Conservation (phyloP, 495 filamentous ascomycete genomes). For the Astrothelium subdiscretum region DNA sequence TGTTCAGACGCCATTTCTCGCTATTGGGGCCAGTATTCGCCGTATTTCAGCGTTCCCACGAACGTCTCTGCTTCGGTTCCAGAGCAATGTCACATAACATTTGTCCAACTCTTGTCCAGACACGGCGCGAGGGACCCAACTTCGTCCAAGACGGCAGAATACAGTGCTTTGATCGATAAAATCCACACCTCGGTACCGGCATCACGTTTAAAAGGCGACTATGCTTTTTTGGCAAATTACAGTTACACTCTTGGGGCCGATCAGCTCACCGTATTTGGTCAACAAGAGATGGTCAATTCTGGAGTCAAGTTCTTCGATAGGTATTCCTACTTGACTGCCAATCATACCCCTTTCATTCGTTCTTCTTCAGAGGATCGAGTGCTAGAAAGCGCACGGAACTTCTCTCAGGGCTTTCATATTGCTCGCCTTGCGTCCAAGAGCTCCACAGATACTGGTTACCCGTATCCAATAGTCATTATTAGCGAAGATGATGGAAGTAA, state of each 20-base stretch:
- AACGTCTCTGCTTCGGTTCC: conserved; percentile 47
- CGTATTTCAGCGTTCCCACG: conserved; percentile 63
- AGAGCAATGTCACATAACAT: conserved; percentile 54
- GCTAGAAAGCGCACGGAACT: conserved; percentile 59
- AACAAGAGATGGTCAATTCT: conserved; percentile 62
- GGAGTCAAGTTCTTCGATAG: conserved; percentile 61
- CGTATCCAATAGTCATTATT: conserved; percentile 51
- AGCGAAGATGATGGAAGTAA: conserved; percentile 51
- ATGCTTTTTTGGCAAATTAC: conserved; percentile 55
- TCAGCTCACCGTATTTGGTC: conserved; percentile 59
- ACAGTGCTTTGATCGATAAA: conserved; percentile 42
- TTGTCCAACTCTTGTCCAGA: conserved; percentile 66
- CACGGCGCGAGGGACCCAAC: conserved; percentile 82
- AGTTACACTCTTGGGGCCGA: conserved; percentile 63
- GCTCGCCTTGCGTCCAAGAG: conserved; percentile 11
- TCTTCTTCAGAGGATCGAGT: conserved; percentile 61
- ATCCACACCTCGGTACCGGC: conserved; percentile 47
- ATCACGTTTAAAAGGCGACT: conserved; percentile 38
- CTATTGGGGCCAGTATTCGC: conserved; percentile 74
- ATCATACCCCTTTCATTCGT: conserved; percentile 56
- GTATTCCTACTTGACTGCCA: conserved; percentile 46
- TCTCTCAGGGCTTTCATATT: conserved; percentile 55
- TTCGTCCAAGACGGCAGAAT: conserved; percentile 41
- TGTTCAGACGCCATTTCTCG: conserved; percentile 50
- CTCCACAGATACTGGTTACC: conserved; percentile 30